A percentile compares a stretch with the other conserved stretches of the same genome.
phyloP scores from a whole-genome alignment of 257 asterid genomes.

The Solanum appendiculatum region DNA sequence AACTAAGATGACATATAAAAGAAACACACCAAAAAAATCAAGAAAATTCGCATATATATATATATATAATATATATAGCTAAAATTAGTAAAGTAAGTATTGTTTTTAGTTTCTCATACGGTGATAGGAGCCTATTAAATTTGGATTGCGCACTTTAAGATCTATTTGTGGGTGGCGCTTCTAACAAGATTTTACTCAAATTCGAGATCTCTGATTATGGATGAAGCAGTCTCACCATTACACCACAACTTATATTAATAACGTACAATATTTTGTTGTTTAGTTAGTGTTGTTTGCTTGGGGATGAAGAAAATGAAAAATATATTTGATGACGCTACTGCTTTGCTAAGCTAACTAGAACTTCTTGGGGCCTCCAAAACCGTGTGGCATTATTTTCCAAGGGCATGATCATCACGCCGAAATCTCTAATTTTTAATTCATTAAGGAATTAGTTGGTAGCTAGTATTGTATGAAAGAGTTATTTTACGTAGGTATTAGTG shows the following conservation, averaged over 20 bases:
- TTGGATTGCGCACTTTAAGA: fast-evolving
- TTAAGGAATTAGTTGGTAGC: neutral
- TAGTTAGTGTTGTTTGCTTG: neutral
- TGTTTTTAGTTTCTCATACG: too few species aligned
- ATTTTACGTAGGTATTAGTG: too few species aligned
- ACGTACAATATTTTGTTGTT: neutral
- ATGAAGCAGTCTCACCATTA: fast-evolving
- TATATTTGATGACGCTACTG: neutral
- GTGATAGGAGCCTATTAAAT: too few species aligned
- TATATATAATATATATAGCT: too few species aligned
- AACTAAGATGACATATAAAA: fast-evolving
- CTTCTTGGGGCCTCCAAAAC: neutral
- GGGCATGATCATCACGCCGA: neutral
- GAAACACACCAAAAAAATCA: too few species aligned
- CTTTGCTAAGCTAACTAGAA: neutral
- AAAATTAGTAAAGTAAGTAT: too few species aligned
- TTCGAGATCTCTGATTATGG: fast-evolving
- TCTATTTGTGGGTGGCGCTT: too few species aligned
- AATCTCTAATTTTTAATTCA: too few species aligned
- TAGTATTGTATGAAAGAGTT: neutral
- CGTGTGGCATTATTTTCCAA: neutral
- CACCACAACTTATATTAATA: fast-evolving
- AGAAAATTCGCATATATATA: too few species aligned
- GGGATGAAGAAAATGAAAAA: neutral
- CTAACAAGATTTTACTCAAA: fast-evolving